Conservation (phyloP, 2,329 filamentous ascomycete species). For the Venturia nashicola region DNA sequence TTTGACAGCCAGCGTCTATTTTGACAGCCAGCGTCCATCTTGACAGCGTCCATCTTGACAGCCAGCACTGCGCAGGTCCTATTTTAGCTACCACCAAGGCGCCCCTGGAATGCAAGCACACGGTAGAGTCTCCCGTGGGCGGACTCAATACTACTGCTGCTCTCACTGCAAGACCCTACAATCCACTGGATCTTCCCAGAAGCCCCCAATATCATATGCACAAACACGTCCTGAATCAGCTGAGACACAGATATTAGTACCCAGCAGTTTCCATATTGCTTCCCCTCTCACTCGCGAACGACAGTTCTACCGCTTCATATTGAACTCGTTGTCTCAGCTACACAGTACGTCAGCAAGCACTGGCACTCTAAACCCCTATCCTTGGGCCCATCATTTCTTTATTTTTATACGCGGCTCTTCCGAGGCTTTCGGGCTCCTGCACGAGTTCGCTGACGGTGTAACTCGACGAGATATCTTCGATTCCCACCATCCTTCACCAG, state of each 20-base stretch:
- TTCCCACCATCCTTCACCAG: background rate
- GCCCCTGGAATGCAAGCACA: background rate
- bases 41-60: too few relatives aligned
- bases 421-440: background rate
- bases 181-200: too few relatives aligned
- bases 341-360: background rate
- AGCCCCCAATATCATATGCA: too few relatives aligned
- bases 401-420: background rate
- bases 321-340: background rate
- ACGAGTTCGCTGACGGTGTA: background rate
- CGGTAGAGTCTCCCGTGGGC: background rate
- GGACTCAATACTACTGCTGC: background rate
- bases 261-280: background rate
- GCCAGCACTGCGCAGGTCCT: background rate
- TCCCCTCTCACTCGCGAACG: background rate
- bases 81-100: background rate
- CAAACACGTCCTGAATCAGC: background rate
- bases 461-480: background rate
- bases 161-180: too few relatives aligned
- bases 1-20: background rate
- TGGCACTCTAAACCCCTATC: background rate
- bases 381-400: background rate
- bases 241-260: background rate
- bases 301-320: background rate
- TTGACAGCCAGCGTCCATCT: background rate